Evolutionary conservation across 768 basidiomycete genomes (phyloP), one percentile per base, ranked within the genome.

Genomic region (Lactarius quietus): DNA sequence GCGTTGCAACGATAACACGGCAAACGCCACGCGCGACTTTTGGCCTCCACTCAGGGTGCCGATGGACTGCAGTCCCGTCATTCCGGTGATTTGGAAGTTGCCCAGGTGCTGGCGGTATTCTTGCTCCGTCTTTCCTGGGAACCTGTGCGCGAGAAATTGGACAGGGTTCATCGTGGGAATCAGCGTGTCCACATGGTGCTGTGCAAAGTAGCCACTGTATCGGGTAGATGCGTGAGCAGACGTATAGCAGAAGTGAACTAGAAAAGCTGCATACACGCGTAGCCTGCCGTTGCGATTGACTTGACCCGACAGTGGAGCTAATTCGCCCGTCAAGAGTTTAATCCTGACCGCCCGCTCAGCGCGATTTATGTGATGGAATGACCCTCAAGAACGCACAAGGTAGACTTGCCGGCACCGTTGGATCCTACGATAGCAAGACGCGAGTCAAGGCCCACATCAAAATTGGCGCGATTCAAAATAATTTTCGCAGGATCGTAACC

Each of bases 391-490:
- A 74, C 87, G 69, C 71, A 92, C 89, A 98, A 75, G 4, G 97
- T 98, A 20, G 94, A 98, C 78, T 99, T 99, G 78, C 96, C 96
- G 26, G 93, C 90, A 53, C 95, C 95, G 76, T 95, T 95, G 2
- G 94, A 89, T 63, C 96, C 96, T 39, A 98, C 94, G 69, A 99
- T 85, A 4, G 96, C 95, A 65, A 98, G 92, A 64, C 97, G 82
- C 10, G 93, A 95, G 68, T 99, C 97, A n/a, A 97, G 77, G 1
- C 92, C 90, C 65, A 98, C 88, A 71, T 98, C 95, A 71, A 99
- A 87, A 72, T 95, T 92, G 69, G 95, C 81, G 57, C 78, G 79
- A 70, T 86, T 88, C 31, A 99, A 78, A 57, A 98, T 81, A 41
- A 89, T 74, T 71, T 90, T 91, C 12, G 93, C 89, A 1, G 80